These are phyloP conservation scores for Eutypella sp. DNA, from an alignment of 2,329 filamentous ascomycete species.

Conservation along the genomic window DNA sequence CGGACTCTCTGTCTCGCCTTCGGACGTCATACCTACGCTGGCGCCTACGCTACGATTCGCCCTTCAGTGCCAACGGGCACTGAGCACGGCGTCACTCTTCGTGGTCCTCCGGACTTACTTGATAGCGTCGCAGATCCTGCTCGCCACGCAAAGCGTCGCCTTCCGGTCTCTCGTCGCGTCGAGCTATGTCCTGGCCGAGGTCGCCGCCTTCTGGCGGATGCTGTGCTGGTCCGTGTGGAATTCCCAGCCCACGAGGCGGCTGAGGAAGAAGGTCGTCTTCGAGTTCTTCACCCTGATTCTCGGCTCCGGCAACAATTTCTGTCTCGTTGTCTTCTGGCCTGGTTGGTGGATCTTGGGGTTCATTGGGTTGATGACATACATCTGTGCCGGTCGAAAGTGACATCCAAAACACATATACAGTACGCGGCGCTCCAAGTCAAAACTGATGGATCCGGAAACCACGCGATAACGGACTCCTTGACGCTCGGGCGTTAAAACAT, in stretches of 20 bases:
- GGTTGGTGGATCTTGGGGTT: constrained; percentile 47
- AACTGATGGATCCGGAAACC: too few species aligned
- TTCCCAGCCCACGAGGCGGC: constrained; percentile 18
- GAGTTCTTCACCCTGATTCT: constrained; percentile 49
- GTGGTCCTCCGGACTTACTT: constrained; percentile 28
- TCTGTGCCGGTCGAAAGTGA: constrained; percentile 28
- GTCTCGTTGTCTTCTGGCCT: constrained; percentile 52
- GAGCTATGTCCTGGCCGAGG: constrained; percentile 6
- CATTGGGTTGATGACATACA: constrained; percentile 29
- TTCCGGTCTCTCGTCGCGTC: constrained; percentile 25
- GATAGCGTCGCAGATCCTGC: constrained; percentile 23
- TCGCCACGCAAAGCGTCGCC: constrained; percentile 25
- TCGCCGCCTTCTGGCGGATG: constrained; percentile 7
- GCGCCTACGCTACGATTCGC: constrained; percentile 30
- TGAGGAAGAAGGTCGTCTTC: constrained; percentile 44
- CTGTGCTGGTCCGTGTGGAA: constrained; percentile 32
- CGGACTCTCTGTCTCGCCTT: too few species aligned
- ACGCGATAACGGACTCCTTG: neutral
- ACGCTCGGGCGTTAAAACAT: neutral
- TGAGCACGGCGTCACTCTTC: constrained; percentile 27
- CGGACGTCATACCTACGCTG: constrained; percentile 27
- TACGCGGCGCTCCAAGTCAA: too few species aligned
- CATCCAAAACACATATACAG: too few species aligned
- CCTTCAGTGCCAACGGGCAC: constrained; percentile 29
- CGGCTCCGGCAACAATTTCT: constrained; percentile 43